Evolutionary conservation across 306 rosid species (phyloP).

Genomic region (Neltuma alba): DNA sequence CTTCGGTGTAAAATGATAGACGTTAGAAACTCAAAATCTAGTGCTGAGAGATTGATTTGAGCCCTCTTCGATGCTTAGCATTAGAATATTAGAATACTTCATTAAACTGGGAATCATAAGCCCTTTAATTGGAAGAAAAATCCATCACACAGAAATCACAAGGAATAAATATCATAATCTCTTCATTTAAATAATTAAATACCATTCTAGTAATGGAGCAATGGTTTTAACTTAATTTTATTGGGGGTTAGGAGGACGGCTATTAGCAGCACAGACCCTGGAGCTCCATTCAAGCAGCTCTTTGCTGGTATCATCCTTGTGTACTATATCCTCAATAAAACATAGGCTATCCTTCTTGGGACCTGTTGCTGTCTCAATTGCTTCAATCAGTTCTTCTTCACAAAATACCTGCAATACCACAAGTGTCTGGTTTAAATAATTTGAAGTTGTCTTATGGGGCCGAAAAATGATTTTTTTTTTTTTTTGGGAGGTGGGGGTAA

Average conservation of each 20-base stretch:
- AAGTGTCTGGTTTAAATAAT: too few species aligned
- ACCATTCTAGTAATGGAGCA: neutral
- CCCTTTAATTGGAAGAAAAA: neutral
- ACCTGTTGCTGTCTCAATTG: slow-evolving; percentile 68
- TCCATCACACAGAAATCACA: slow-evolving; percentile 4
- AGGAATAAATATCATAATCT: slow-evolving; percentile 9
- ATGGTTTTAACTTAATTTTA: slow-evolving; percentile 20
- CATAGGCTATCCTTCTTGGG: slow-evolving; percentile 68
- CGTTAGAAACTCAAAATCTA: too few species aligned
- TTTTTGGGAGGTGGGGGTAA: too few species aligned
- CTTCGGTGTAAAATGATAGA: too few species aligned
- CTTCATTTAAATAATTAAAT: neutral
- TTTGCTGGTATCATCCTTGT: slow-evolving; percentile 88
- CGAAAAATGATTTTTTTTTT: too few species aligned
- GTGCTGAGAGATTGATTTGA: neutral
- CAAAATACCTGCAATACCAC: too few species aligned
- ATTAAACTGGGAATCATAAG: neutral
- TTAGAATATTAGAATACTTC: neutral
- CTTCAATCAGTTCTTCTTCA: slow-evolving; percentile 72
- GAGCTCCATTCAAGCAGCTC: slow-evolving; percentile 89
- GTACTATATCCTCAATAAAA: slow-evolving; percentile 84
- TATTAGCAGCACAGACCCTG: slow-evolving; percentile 75
- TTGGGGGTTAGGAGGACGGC: slow-evolving; percentile 83
- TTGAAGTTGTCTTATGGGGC: too few species aligned
- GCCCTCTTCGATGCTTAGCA: neutral